Conservation (phyloP, 208 protist species). For the Angomonas ambiguus region DNA sequence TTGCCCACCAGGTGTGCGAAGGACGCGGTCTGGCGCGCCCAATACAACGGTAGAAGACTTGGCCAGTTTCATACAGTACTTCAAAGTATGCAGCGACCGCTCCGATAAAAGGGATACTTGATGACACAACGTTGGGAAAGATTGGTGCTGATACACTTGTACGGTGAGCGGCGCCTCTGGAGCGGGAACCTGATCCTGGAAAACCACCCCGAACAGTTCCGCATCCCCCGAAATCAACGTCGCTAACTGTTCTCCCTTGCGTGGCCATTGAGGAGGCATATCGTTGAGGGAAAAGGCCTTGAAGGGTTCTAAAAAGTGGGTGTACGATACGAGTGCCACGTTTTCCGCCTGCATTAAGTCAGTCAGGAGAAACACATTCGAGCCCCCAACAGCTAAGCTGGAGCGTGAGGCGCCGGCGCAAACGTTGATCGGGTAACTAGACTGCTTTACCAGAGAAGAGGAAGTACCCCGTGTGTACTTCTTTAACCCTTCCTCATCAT, state of each 20-base stretch:
- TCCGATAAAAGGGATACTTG: not conserved
- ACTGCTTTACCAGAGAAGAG: slow-evolving; percentile 42
- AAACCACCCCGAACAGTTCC: slow-evolving; percentile 54
- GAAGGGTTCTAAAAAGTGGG: slow-evolving; percentile 39
- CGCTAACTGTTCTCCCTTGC: slow-evolving; percentile 16
- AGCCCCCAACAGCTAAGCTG: slow-evolving; percentile 56
- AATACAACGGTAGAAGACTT: slow-evolving; percentile 73
- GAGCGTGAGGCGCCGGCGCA: slow-evolving; percentile 48
- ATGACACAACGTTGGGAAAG: not conserved
- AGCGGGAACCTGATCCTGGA: not conserved
- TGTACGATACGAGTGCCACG: slow-evolving; percentile 61
- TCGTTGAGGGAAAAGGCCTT: slow-evolving; percentile 43
- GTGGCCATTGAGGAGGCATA: slow-evolving; percentile 35
- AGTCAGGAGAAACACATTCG: slow-evolving; percentile 60
- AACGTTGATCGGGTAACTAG: slow-evolving; percentile 38
- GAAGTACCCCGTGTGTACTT: slow-evolving; percentile 23
- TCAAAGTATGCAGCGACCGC: not conserved
- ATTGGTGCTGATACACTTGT: not conserved
- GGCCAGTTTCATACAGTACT: slow-evolving; percentile 58
- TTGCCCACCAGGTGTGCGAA: slow-evolving; percentile 67
- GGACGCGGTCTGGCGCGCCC: slow-evolving; percentile 50
- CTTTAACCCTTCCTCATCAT: slow-evolving; percentile 51
- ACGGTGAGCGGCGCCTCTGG: not conserved
- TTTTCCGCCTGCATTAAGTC: slow-evolving; percentile 59
- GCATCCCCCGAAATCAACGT: slow-evolving; percentile 40